Base-by-base conservation (phyloP, 2,329 filamentous ascomycete genomes). In the Periconia sp. region DNA sequence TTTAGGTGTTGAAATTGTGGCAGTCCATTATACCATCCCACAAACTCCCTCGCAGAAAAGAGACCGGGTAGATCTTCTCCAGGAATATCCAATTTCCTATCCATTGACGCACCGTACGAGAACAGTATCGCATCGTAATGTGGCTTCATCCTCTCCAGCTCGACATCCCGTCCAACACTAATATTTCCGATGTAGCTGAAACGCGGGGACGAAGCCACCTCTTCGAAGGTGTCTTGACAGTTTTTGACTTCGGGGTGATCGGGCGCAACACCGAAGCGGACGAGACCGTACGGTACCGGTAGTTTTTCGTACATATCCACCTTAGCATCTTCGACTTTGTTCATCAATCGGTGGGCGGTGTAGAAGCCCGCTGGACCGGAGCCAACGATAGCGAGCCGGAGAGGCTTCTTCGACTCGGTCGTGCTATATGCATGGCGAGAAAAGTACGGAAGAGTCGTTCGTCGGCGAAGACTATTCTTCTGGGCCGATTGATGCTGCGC, bases 171-270 rank as follows among this genome's bases (percentile, higher is more conserved):
- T 8, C 92, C 92, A 37, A 99, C 79, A 4, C 87, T 82, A 31
- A 95, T 81, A 63, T 99, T 99, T 42, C 94, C 94, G 33, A 96
- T 78, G 65, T 96, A 99, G 38, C 85, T 89, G 72, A 97, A 97
- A 39, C 86, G 82, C 1, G 88, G 82, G 3, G 88, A 92, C 22
- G 81, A 77, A 1, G 92, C 94, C 26, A 97, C 88, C 65, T 96
- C 88, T 52, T 88, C 84, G 59, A 99, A 96, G 59, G 90, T 96
- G 11, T 94, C 89, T 75, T 95, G 86, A 67, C 92, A 97, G 66
- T 96, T 97, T 90, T 99, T 99, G 56, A 99, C 94, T 74, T 99
- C 92, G 0, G 94, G 92, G 72, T 99, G 94, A 68, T 99, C 94
- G 4, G 94, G 94, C n/a, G 94, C 95, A 45, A 99, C 94, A 7